Base-by-base conservation (phyloP, 495 filamentous ascomycete species). In the Trichocladium antarcticum region DNA sequence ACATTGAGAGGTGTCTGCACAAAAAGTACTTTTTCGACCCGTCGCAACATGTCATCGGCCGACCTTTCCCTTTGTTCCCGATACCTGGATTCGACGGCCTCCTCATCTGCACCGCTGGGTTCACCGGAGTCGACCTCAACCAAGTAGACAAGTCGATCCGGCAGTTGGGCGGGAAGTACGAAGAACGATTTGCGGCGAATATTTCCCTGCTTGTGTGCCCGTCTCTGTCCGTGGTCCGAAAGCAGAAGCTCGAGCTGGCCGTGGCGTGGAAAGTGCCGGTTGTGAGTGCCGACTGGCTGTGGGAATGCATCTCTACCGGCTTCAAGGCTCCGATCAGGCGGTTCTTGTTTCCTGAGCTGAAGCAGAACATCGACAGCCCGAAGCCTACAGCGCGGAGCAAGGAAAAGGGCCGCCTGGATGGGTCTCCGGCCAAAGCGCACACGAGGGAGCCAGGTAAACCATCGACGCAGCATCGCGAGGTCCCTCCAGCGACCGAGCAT, bases 1-100 rank as follows among this genome's bases (percentile, higher is more conserved):
- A 90, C 81, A 72, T 97, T 32, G 92, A 98, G 65, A 74, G 79
- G 37, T 97, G 90, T 61, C 67, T 97, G 28, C 77, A 87, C 57
- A 74, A 79, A 14, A 87, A 85, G 57, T 68, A 62, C 8, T 74
- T 88, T 47, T 76, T 87, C 31, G 70, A 81, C 9, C 87, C 89
- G n/a, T 63, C 68, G 42, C 72, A 78, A 1, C 75, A 90, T 60
- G 72, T 86, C 46, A 76, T 85, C 20, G 86, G 83, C 51, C 81
- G 74, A 4, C 89, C 90, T 1, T 84, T 95, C 50, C 72, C 76
- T 6, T 57, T 63, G 27, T 84, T 85, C 47, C 82, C 81, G 22
- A 77, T 94, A 29, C 53, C 63, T 66, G 85, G 74, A 10, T 90
- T 95, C 52, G 53, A 74, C 11, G 70, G 63, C 1, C 64, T 95